Conservation (phyloP, 352 stramenopile genomes). For the Globisporangium barbulae region DNA sequence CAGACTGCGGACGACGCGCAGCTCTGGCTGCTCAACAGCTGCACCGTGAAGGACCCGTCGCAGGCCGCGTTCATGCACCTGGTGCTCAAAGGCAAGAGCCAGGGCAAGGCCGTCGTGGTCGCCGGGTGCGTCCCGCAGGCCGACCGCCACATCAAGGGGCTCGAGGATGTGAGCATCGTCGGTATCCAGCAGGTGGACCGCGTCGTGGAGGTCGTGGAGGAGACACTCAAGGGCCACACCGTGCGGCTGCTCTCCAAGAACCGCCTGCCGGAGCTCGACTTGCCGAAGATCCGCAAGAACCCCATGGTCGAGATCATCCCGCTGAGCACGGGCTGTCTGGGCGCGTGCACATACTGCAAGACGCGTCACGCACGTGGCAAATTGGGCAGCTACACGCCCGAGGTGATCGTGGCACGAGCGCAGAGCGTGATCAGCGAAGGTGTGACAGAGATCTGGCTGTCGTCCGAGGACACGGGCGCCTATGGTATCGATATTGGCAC, state of each 20-base stretch:
- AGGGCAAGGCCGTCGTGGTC: slow-evolving; percentile 87
- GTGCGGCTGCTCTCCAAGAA: slow-evolving; percentile 84
- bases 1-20: slow-evolving; percentile 72
- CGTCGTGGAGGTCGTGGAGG: slow-evolving; percentile 90
- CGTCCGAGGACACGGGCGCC: slow-evolving; percentile 89
- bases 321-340: slow-evolving; percentile 89
- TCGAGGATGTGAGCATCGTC: slow-evolving; percentile 86
- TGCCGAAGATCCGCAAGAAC: slow-evolving; percentile 93
- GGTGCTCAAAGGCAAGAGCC: slow-evolving; percentile 70
- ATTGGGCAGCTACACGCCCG: slow-evolving; percentile 82
- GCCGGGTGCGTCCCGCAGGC: slow-evolving; percentile 90
- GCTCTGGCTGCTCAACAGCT: slow-evolving; percentile 91
- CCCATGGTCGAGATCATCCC: slow-evolving; percentile 92
- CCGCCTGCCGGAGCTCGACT: slow-evolving; percentile 77
- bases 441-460: slow-evolving; percentile 92
- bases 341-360: slow-evolving; percentile 93
- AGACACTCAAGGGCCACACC: slow-evolving; percentile 89
- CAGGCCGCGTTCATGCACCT: slow-evolving; percentile 90
- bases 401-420: slow-evolving; percentile 72
- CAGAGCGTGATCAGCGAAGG: slow-evolving; percentile 68
- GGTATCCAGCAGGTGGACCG: slow-evolving; percentile 91
- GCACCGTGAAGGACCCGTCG: slow-evolving; percentile 93
- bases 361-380: slow-evolving; percentile 90
- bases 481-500: slow-evolving; percentile 90
- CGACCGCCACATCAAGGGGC: slow-evolving; percentile 76